phyloP scores from a whole-genome alignment of 2,329 filamentous ascomycete genomes.

The Phyllosticta ampelicida region DNA sequence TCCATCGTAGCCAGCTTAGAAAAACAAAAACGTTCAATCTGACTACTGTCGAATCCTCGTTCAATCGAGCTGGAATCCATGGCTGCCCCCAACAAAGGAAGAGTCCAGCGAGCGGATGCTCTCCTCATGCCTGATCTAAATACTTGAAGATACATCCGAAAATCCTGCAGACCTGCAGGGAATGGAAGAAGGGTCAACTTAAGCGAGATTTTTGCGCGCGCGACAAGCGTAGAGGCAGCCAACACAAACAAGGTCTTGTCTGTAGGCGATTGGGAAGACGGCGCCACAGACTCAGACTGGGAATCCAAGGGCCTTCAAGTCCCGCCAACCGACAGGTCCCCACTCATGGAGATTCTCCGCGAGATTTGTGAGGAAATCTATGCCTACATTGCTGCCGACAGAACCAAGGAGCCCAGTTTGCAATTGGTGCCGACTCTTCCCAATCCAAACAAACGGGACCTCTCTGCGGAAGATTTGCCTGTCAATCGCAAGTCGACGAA shows the following conservation, averaged over 20 bases:
- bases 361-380: constrained; percentile 2
- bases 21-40: no score
- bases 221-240: neutral
- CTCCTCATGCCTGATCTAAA: neutral
- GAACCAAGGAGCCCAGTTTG: neutral
- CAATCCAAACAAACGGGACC: neutral
- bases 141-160: neutral
- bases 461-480: neutral
- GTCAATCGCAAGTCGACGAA: neutral
- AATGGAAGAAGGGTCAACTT: neutral
- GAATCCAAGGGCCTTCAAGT: neutral
- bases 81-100: no score
- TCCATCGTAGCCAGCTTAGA: no score
- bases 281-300: neutral
- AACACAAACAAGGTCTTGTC: neutral
- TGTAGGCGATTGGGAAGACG: constrained; percentile 2
- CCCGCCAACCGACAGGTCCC: neutral
- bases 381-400: neutral
- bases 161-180: neutral
- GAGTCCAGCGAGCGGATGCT: neutral
- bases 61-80: no score
- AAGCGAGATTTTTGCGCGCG: neutral
- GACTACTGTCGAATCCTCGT: no score
- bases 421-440: neutral
- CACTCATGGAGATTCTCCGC: neutral